Evolutionary conservation across 2,329 filamentous ascomycete species (phyloP).

Genomic region (Sporothrix pseudoabietina): DNA sequence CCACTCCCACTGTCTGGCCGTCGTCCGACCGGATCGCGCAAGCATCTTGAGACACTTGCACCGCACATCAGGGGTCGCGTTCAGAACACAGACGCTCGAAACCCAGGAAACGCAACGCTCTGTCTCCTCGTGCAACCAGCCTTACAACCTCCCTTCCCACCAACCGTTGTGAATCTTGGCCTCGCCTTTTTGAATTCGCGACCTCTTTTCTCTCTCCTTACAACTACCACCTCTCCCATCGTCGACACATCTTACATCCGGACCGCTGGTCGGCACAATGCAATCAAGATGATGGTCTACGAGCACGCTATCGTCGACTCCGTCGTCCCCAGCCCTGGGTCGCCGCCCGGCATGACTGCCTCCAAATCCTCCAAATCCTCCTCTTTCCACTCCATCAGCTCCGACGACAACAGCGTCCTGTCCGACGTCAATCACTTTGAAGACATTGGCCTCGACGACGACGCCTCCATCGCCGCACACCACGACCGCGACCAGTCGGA

Average conservation of each 20-base stretch:
- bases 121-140: background rate
- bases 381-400: constrained; percentile 78
- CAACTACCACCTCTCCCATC: background rate
- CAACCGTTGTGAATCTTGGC: constrained; percentile 13
- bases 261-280: constrained; percentile 29
- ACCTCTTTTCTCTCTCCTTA: background rate
- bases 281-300: constrained; percentile 47
- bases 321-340: constrained; percentile 57
- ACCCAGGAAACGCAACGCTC: constrained; percentile 8
- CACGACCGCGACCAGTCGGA: constrained; percentile 42
- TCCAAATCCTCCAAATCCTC: constrained; percentile 92
- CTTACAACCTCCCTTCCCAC: background rate
- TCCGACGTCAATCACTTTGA: constrained; percentile 84
- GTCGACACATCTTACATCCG: background rate
- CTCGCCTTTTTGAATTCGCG: background rate
- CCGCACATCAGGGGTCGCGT: constrained; percentile 16
- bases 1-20: background rate
- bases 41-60: constrained; percentile 23
- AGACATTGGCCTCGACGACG: constrained; percentile 82
- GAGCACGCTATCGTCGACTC: constrained; percentile 45
- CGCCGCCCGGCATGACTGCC: constrained; percentile 74
- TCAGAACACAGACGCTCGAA: constrained; percentile 18
- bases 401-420: constrained; percentile 70
- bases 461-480: constrained; percentile 42
- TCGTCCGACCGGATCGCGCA: constrained; percentile 18